Base-by-base conservation (phyloP, 176 grass and related monocot species). In the Thinopyrum elongatum region DNA sequence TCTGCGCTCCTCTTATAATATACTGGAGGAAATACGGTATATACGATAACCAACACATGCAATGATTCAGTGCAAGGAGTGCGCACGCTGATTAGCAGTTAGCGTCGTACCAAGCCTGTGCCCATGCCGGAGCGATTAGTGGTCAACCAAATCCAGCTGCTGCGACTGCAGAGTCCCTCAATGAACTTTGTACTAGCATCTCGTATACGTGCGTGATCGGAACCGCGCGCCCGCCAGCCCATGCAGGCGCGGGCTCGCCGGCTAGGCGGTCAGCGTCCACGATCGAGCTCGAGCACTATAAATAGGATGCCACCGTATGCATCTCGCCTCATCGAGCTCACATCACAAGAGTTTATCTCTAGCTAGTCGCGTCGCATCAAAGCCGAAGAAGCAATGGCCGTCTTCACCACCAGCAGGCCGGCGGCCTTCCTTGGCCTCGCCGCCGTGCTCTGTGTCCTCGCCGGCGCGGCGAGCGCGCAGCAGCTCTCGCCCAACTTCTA, bases 401-500 rank as follows among this genome's bases (percentile, higher is more conserved):
- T 7, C 25, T 79, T 78, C 71, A 3, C 21, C 55, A 49, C 36
- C 55, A 59, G 79, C 55, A 59, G 79, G 59, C 3, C 31, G 19
- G 27, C 31, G 33, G 17, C 55, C 13, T 62, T 87, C 25, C 11
- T 89, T 2, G 62, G 58, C 17, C 70, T 95, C 63, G 42, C 80
- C 31, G 72, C 57, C 16, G 68, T 71, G 9, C 28, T 91, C 74
- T 46, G 55, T 21, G 26, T 84, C 8, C 17, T 92, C 17, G 29
- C 63, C 68, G 13, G 62, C 21, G 69, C 41, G 6, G 58, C 82
- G 64, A 29, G 55, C 14, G 92, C 70, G 25, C 90, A 92, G 25
- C 90, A 91, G 73, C 67, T 93, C 2, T 94, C 95, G 3, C 44
- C 95, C 6, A 92, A 30, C 82, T 94, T 97, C 83, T 97, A 97